Evolutionary conservation across 768 basidiomycete species (phyloP), one percentile per base, ranked within the genome.

Genomic region (Heimioporus sp.): DNA sequence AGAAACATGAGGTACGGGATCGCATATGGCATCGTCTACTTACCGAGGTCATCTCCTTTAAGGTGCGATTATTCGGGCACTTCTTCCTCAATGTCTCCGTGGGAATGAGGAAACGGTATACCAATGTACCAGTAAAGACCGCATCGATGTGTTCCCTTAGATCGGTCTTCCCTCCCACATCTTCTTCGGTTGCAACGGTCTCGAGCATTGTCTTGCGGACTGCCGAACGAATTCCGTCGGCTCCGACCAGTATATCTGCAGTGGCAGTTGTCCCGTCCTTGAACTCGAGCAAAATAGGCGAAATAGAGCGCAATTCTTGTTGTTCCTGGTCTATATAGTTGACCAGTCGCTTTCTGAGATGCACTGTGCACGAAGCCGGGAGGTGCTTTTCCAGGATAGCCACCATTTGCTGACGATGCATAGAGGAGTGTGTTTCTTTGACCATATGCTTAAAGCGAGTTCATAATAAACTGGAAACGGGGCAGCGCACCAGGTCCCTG

Each of bases 201-300:
- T 56, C 61, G 15, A 65, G 58, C 52, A 69, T 57, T 1, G 48
- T 49, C 30, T 55, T 61, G 30, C 68, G 69, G 20, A 65, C 61
- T 2, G 48, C 43, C 2, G 65, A 69, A n/a, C 61, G 67, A 21
- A 80, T 67, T 5, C 79, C 79, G 52, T 79, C 78, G 38, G 75
- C 75, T 5, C 76, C 79, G 42, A 79, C 53, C 5, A 79, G 70
- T 16, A 80, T 55, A 46, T 80, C 73, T 10, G 76, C 66, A 24
- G 58, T 65, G 10, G 69, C 48, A 2, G 16, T 51, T 0, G 55
- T 57, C 7, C 58, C 55, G 19, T 63, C 58, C 1, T 55, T 35
- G 7, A 63, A 63, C 3, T 46, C 28, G 3, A 63, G 54, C 15
- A 10, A 42, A 12, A 57, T 57, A 1, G 49, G 24, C 7, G 39